Base-by-base conservation (phyloP, 768 basidiomycete species). In the Xerocomus potaroensis region DNA sequence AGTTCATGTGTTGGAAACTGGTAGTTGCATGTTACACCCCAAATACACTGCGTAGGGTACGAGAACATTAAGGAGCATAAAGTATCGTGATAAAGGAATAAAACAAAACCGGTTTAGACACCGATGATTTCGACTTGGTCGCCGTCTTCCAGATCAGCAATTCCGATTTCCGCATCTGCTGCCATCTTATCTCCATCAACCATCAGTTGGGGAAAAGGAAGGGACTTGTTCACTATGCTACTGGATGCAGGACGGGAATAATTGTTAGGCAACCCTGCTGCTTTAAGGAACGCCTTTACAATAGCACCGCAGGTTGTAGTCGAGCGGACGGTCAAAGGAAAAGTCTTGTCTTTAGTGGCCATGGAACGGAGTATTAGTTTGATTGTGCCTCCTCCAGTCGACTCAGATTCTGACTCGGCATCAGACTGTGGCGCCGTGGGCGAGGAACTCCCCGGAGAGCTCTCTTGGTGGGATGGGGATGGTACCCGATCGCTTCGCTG, bases 261-360 rank as follows among this genome's bases (percentile, higher is more conserved):
- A 33, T 79, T 71, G 38, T 77, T 75, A 24, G 74, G 71, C 44
- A 90, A 59, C 1, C 77, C 82, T 5, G 80, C 78, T 56, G 78
- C 80, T 62, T 78, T 86, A 58, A 91, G 68, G 63, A 84, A 91
- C 0, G 83, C 85, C 55, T 76, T 78, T 41, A 91, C 77, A 45
- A 91, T 85, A 0, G 83, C 79, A 12, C 81, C 82, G 46, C 87
- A 89, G 45, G 77, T 88, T 16, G 88, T 87, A 16, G 83, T 84
- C 7, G 79, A 75, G 7, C 86, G 82, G 6, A 90, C 88, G 3
- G 74, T 83, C 26, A 91, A 70, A 1, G 74, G 72, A 38, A 90
- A 73, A 31, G 78, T 75, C 47, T 77, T 81, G 15, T 68, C 63
- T 27, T 67, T 69, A 10, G 71, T 74, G 16, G 64, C 49, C 9